These are phyloP conservation scores for Penicillium manginii DNA, from an alignment of 495 filamentous ascomycete species.

Conservation along the genomic window DNA sequence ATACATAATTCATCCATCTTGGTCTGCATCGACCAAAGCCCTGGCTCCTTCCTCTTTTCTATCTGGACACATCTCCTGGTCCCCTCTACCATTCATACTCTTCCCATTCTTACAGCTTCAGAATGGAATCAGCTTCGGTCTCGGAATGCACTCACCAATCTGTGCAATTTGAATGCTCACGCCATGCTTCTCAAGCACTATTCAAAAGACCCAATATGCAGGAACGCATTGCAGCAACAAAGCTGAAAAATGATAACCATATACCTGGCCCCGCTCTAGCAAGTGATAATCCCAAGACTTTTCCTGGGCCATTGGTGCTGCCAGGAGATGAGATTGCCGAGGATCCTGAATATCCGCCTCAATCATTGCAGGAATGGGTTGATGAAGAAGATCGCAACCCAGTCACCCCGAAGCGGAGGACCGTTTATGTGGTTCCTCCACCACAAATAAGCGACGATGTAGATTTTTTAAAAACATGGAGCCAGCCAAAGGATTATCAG, in stretches of 20 bases:
- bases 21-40: neutral
- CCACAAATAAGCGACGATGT: constrained; percentile 42
- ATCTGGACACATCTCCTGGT: no score
- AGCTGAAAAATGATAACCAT: neutral
- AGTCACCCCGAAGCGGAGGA: constrained; percentile 48
- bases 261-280: neutral
- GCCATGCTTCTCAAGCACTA: constrained; percentile 10
- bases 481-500: neutral
- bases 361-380: constrained; percentile 61
- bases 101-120: neutral
- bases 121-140: neutral
- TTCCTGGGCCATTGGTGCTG: constrained; percentile 64
- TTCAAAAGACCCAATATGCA: constrained; percentile 13
- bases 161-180: constrained; percentile 11
- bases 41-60: neutral
- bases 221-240: constrained; percentile 19
- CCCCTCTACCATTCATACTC: neutral
- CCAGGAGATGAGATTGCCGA: constrained; percentile 61
- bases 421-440: constrained; percentile 56
- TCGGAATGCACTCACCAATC: constrained; percentile 7
- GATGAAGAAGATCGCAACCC: constrained; percentile 55
- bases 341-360: constrained; percentile 57
- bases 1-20: no score
- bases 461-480: constrained; percentile 31
- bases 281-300: constrained; percentile 26